Evolutionary conservation across 176 grass and related monocot species (phyloP), one percentile per base, ranked within the genome.

Genomic region (Avena insularis): DNA sequence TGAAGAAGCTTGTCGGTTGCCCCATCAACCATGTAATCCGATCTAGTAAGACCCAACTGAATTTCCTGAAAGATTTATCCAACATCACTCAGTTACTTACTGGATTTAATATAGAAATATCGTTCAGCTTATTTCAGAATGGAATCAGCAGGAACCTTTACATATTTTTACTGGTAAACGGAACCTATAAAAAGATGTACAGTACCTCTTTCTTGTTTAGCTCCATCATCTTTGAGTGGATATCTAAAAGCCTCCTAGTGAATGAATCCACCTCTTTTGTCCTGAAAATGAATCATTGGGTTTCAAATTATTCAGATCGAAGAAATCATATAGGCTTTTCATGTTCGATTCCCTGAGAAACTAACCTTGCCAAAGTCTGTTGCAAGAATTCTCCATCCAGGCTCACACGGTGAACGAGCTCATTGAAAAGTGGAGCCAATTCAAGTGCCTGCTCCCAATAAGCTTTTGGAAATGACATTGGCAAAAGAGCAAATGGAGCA

Each of bases 11-110:
- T 68, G 45, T 84, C 79, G 7, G 89, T 91, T 82, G 82, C 84
- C 54, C 75, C 61, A 87, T 94, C 92, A 40, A 94, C 13, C 92
- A 94, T 91, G 82, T 91, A 94, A 71, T 94, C 92, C 60, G 89
- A 94, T 63, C 92, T 88, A 29, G 90, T 90, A 23, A 94, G 74
- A 70, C 92, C 89, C 66, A 94, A 40, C 23, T 87, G 80, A 54
- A 91, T 87, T 17, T 94, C 77, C 92, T 93, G 86, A 87, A 79
- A 90, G 2, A 78, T 72, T 53, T 47, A 16, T 3, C 19, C 3
- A 19, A n/a, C 6, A n/a, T n/a, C 16, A 57, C 17, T 58, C 11
- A 77, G 10, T 56, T 77, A 38, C 10, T 56, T 77, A 38, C 11
- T 35, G 33, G 54, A 79, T 2, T 16, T 40, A 70, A 54, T 2